Evolutionary conservation across 768 basidiomycete species (phyloP).

Genomic region (Xerocomus potaroensis): DNA sequence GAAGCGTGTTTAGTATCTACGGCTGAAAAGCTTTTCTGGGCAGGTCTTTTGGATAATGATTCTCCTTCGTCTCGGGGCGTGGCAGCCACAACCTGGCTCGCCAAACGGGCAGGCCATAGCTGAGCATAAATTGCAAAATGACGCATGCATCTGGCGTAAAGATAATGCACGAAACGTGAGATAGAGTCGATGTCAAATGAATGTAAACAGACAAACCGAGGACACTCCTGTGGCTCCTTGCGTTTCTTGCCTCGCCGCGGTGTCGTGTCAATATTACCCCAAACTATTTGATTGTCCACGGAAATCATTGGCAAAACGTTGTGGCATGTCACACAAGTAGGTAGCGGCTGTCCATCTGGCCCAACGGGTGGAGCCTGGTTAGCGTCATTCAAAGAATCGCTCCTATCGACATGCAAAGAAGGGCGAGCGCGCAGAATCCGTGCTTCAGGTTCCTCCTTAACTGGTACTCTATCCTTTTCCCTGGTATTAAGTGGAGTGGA

Average conservation of each 20-base stretch:
- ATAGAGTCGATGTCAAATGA: slow-evolving; percentile 12
- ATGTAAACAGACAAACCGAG: slow-evolving; percentile 49
- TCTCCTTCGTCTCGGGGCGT: slow-evolving; percentile 45
- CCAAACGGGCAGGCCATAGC: slow-evolving; percentile 65
- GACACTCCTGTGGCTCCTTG: slow-evolving; percentile 66
- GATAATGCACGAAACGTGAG: slow-evolving; percentile 13
- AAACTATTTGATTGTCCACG: slow-evolving; percentile 70
- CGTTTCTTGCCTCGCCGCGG: slow-evolving; percentile 47
- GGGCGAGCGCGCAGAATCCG: slow-evolving; percentile 50
- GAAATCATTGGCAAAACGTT: slow-evolving; percentile 73
- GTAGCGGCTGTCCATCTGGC: slow-evolving; percentile 62
- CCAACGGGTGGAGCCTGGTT: slow-evolving; percentile 48
- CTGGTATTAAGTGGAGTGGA: slow-evolving; percentile 30
- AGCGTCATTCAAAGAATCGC: slow-evolving; percentile 37
- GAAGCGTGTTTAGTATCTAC: slow-evolving; percentile 54
- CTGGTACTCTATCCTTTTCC: slow-evolving; percentile 38
- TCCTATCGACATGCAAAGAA: slow-evolving; percentile 30
- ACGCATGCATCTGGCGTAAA: slow-evolving; percentile 60
- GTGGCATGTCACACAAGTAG: slow-evolving; percentile 66
- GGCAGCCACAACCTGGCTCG: slow-evolving; percentile 41
- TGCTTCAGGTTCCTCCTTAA: slow-evolving; percentile 49
- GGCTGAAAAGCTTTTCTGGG: slow-evolving; percentile 46
- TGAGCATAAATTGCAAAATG: slow-evolving; percentile 74
- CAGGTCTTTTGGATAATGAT: slow-evolving; percentile 41
- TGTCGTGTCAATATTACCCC: slow-evolving; percentile 56